These are phyloP conservation scores for Venturiaceae sp. DNA, from an alignment of 2,329 filamentous ascomycete genomes.

Conservation along the genomic window DNA sequence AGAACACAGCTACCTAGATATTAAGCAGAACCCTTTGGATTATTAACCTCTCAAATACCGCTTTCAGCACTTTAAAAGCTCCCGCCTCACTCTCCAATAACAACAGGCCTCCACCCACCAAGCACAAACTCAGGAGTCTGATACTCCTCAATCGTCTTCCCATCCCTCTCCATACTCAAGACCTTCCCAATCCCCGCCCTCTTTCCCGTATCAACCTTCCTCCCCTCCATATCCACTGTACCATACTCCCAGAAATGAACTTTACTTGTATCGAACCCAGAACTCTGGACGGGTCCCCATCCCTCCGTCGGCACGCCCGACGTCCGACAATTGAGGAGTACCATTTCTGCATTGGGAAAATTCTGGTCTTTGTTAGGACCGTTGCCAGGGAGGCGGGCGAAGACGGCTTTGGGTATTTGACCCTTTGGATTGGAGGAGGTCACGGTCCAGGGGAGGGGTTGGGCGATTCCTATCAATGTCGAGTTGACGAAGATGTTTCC, in stretches of 20 bases:
- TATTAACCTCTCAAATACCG: no score
- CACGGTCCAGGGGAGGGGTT: conserved; percentile 8
- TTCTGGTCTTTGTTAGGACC: not conserved
- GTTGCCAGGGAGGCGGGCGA: conserved; percentile 7
- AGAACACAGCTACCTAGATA: no score
- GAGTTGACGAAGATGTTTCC: conserved; percentile 12
- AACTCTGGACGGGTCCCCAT: conserved; percentile 6
- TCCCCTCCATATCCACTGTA: conserved; percentile 8
- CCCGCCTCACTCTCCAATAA: not conserved
- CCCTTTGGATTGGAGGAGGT: not conserved
- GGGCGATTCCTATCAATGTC: not conserved
- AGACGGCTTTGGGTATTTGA: conserved; percentile 5
- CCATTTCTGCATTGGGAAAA: conserved; percentile 10
- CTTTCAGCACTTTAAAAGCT: no score
- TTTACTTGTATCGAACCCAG: conserved; percentile 7
- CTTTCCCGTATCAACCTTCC: conserved; percentile 4
- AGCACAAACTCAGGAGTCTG: conserved; percentile 9
- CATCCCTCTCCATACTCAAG: conserved; percentile 7
- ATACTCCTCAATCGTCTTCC: conserved; percentile 8
- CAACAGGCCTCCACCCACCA: conserved; percentile 8
- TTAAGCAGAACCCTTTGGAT: no score
- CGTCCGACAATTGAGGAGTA: conserved; percentile 8
- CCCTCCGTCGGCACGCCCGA: conserved; percentile 8
- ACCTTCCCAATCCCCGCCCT: conserved; percentile 4
- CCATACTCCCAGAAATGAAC: conserved; percentile 10